Base-by-base conservation (phyloP, 2,329 filamentous ascomycete species). In the Aureobasidium sp. region DNA sequence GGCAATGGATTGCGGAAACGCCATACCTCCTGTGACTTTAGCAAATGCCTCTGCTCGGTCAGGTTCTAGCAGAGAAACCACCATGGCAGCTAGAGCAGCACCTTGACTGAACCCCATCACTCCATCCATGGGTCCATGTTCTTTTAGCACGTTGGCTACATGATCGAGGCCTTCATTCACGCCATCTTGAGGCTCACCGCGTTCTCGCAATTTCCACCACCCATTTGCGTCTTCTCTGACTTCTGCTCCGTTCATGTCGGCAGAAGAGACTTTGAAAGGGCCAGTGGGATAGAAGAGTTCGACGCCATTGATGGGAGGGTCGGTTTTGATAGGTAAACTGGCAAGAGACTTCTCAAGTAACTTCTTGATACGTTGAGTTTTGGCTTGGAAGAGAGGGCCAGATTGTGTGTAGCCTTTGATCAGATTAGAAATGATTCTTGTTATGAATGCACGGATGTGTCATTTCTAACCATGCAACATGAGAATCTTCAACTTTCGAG, bases 291-390 rank as follows among this genome's bases (percentile, higher is more conserved):
- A 66, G 79, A 81, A 57, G 73, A 79, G 68, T 13, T 76, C 69
- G n/a, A 78, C 69, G 32, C 76, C 78, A 1, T 74, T 70, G 60
- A 71, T 70, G 5, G 66, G 42, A 41, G 64, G 56, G 7, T 73
- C 58, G 68, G 41, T 48, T 68, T 70, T 3, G 83, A 72, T 67
- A 82, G 76, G 48, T 86, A 81, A 3, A 82, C 75, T 9, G 84
- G 82, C 66, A 96, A 88, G 37, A 39, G 84, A 78, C 71, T 96
- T 96, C 64, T 79, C 75, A 62, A 97, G 82, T 57, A 87, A 79
- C 75, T 97, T 96, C 69, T 91, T 85, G 1, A 97, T 80, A 10
- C 90, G 90, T 73, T 90, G 89, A 48, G 90, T 95, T 78, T 97
- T 97, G 73, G 87, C 84, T 72, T 85, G 87, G 83, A 97, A 97